Evolutionary conservation across 2,329 filamentous ascomycete species (phyloP), one percentile per base, ranked within the genome.

Genomic region (Diaporthe citriasiana): DNA sequence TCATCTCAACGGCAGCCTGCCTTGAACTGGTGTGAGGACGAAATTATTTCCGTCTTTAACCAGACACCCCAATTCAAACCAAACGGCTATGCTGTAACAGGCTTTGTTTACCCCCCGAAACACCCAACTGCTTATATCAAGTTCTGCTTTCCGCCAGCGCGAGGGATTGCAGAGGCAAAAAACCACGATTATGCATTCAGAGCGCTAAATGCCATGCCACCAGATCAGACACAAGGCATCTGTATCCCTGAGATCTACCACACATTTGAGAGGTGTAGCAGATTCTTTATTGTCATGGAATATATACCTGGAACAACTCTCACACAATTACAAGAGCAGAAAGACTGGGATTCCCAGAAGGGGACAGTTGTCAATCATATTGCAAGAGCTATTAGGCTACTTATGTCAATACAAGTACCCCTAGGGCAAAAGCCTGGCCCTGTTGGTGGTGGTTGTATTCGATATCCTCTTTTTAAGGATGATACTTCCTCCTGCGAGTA

Each of bases 401-500:
- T 69, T 30, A 56, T 42, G 75, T 82, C 30, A 10, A 69, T 69
- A 45, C 22, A 17, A 45, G 50, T 30, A 19, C 65, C 65, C 15
- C 4, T 19, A 3, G 65, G 38, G 50, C 65, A 69, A 45, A 56
- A 0, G 35, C 65, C 66, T 4, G 66, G 66, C 50, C 51, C 66
- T 5, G 66, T 70, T 56, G 66, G 66, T 35, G 66, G 66, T 45
- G 66, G 51, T 35, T 25, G 3, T 0, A 70, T 70, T 30, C 66
- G 66, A 12, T 38, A 70, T 56, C 33, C 65, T 9, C 65, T 69
- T 9, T 55, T 69, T 9, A 69, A 55, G n/a, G 35, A 55, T 15
- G 35, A 55, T n/a, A 69, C n/a, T n/a, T 69, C 65, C 1, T 33
- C 0, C 7, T 30, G 15, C 35, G 1, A 13, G 3, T 69, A 69